phyloP scores from a whole-genome alignment of 176 grass and related monocot genomes.

The Lolium rigidum region DNA sequence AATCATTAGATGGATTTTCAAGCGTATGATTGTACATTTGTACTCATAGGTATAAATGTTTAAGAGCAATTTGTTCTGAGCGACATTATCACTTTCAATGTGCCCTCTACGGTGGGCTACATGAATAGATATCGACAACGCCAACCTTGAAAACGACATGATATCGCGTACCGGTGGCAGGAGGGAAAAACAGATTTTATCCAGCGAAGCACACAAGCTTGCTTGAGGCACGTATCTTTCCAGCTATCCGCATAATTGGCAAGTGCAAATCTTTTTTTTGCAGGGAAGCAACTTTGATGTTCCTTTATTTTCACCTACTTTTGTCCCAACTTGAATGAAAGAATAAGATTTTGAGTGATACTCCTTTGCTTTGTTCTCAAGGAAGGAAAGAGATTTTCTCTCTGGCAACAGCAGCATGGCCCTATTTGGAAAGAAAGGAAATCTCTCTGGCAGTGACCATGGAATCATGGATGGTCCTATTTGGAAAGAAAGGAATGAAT shows the following conservation, averaged over 20 bases:
- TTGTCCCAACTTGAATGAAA: conserved; percentile 30
- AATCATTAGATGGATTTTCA: background rate
- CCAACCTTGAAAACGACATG: conserved; percentile 16
- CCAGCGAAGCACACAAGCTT: conserved; percentile 17
- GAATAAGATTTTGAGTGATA: background rate
- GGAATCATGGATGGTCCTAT: background rate
- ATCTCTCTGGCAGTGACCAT: background rate
- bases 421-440: background rate
- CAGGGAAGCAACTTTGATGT: background rate
- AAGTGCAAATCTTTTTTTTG: background rate
- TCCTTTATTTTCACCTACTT: background rate
- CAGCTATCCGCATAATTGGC: background rate
- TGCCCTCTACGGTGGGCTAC: conserved; percentile 9
- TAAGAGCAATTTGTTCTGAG: conserved; percentile 8
- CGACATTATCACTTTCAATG: background rate
- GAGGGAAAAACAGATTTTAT: background rate
- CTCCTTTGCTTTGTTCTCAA: conserved; percentile 30
- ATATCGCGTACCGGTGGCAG: background rate
- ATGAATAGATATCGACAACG: background rate
- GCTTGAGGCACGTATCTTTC: background rate
- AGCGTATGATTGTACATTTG: conserved; percentile 7
- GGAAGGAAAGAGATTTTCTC: background rate
- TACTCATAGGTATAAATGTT: background rate
- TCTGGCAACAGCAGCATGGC: background rate
- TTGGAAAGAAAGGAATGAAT: background rate